Evolutionary conservation across 1,284 basidiomycete species (phyloP).

Genomic region (Heliocybe sulcata): DNA sequence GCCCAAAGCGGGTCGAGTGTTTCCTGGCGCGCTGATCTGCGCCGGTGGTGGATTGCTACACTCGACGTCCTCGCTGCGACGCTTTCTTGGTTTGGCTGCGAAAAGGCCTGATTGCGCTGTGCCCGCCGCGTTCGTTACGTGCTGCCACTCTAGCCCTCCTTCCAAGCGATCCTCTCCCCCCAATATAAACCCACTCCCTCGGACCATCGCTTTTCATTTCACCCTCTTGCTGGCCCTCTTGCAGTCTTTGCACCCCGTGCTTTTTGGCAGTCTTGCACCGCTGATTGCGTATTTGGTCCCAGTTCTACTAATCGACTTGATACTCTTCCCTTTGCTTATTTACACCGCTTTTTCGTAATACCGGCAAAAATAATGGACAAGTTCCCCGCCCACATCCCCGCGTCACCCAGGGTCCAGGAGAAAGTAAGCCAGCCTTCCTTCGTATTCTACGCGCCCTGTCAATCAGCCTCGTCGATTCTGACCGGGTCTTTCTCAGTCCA

Average conservation of each 20-base stretch:
- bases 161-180: not conserved
- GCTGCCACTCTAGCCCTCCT: not conserved
- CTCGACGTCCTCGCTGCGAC: not conserved
- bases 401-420: not conserved
- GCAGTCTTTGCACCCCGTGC: not conserved
- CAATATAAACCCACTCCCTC: not conserved
- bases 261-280: not conserved
- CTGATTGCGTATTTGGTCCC: not conserved
- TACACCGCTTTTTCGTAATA: not conserved
- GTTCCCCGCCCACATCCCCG: not conserved
- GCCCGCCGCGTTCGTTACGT: not conserved
- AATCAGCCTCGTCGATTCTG: too few species aligned
- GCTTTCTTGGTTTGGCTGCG: not conserved
- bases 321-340: not conserved
- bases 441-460: too few species aligned
- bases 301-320: not conserved
- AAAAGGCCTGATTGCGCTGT: not conserved
- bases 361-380: not conserved
- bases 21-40: not conserved
- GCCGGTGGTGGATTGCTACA: not conserved
- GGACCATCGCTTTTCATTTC: not conserved
- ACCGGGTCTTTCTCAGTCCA: not conserved
- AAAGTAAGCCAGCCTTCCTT: not conserved
- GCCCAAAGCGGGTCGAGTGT: not conserved
- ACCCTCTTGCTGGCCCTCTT: not conserved